Base-by-base conservation (phyloP, 352 stramenopile species). In the Phytophthora chlamydospora region DNA sequence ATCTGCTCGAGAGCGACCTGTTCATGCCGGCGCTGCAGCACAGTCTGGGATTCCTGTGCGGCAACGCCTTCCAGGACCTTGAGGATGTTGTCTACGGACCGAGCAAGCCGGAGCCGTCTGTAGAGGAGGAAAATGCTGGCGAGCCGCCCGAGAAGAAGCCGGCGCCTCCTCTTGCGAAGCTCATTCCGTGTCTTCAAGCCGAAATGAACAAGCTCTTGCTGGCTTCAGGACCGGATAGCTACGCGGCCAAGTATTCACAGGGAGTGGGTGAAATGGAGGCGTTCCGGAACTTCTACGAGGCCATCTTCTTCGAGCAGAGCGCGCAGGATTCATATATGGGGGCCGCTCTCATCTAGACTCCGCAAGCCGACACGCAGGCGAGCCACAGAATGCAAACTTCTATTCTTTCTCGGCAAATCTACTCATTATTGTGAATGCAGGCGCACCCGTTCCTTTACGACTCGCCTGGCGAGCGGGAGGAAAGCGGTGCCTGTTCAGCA, bases 211-310 rank as follows among this genome's bases (percentile, higher is more conserved):
- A 93, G 58, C 62, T 93, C 49, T 68, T 93, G 31, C 71, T 80
- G 40, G 71, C 73, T 9, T 58, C 70, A 0, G 77, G 77, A 13
- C 64, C 73, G 0, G 72, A 88, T 41, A 87, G 71, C 57, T 88
- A 91, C 53, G 68, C 82, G 35, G 50, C 66, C 24, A 91, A 90
- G 66, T 91, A 93, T 70, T 93, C 84, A 14, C 82, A 90, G 39
- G 80, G 81, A 9, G 70, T 93, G 46, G 80, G 73, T 17, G 82
- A 91, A 60, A 85, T 93, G 65, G 82, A 90, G 42, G 67, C 80
- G n/a, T 93, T 93, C 48, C 82, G 81, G n/a, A 81, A 78, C 52
- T 93, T 93, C 52, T 93, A 93, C 70, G 82, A 91, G 53, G 81
- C 84, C 12, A 84, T 91, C 50, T 93, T 93, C 68, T 91, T 91